A percentile compares a stretch with the other conserved stretches of the same genome.
Evolutionary conservation across 169 alveolate species (phyloP).

Genomic region (Plasmodium adleri): DNA sequence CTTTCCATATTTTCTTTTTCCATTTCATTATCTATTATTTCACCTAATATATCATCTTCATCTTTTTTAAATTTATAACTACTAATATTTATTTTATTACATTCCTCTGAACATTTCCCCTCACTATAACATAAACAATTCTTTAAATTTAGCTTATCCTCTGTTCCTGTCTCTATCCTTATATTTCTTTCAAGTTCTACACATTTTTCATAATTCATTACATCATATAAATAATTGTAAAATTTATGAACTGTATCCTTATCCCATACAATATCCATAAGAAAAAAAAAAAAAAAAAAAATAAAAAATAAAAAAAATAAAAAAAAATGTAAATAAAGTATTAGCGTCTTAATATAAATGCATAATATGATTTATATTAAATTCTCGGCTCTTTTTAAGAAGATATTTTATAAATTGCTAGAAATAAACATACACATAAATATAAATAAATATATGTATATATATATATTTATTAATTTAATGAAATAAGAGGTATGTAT

Average conservation of each 20-base stretch:
- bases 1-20: slow-evolving; percentile 50
- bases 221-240: slow-evolving; percentile 61
- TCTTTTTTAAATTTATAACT: slow-evolving; percentile 67
- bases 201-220: slow-evolving; percentile 43
- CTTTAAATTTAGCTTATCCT: slow-evolving; percentile 4
- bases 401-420: too few species aligned
- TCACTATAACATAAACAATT: neutral
- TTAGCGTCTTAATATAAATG: too few species aligned
- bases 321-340: too few species aligned
- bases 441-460: too few species aligned
- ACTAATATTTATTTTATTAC: slow-evolving; percentile 35
- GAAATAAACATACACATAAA: too few species aligned
- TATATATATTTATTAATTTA: too few species aligned
- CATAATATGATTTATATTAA: too few species aligned
- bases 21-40: slow-evolving; percentile 73
- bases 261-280: slow-evolving; percentile 74
- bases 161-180: slow-evolving; percentile 72
- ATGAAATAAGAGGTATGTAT: too few species aligned
- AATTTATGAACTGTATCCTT: slow-evolving; percentile 23
- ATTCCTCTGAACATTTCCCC: slow-evolving; percentile 11
- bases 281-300: slow-evolving; percentile 9
- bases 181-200: slow-evolving; percentile 56
- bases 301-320: neutral
- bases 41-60: slow-evolving; percentile 76
- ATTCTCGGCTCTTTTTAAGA: too few species aligned